Evolutionary conservation across 2,329 filamentous ascomycete species (phyloP), one percentile per base, ranked within the genome.

Genomic region (Cercospora sojina): DNA sequence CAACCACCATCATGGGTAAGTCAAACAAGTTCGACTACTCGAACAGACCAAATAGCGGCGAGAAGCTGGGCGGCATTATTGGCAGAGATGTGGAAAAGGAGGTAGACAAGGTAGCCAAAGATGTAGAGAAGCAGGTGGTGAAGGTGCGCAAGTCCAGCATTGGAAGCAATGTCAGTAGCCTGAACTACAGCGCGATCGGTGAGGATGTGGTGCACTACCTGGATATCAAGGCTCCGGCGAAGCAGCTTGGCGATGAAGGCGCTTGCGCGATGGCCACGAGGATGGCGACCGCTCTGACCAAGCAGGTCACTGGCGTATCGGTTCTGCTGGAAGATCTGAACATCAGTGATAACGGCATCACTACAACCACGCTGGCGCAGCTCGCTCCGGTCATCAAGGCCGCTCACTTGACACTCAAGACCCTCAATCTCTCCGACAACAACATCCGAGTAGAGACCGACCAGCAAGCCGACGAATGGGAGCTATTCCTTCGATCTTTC

Each of bases 351-450:
- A 85, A 85, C 69, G 66, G 69, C 9, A 76, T 85, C 31, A 84
- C 81, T 0, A 75, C 78, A 5, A 65, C 69, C 7, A 78, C 80
- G 3, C 76, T 85, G 18, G 73, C 72, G 8, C 76, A 76, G 51
- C 76, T 85, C 3, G 79, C 79, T 2, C 72, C 75, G 20, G 75
- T 83, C 35, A 77, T 85, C 56, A 69, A 73, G 12, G 72, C 80
- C n/a, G 79, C 79, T 7, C 66, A 71, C n/a, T 76, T 76, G n/a
- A 80, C 83, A 43, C 72, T 85, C 16, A 78, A 79, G 66, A 80
- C 81, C 27, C 73, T 85, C 20, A 80, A 84, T 67, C 71, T 85
- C 7, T 80, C 82, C 8, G 69, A 77, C 23, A 85, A 85, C 70
- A 67, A 76, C 0, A 80, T 85, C 66, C 71, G 68, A 10, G 76